phyloP scores from a whole-genome alignment of 2,329 filamentous ascomycete genomes.

The Sphaerulina musiva region DNA sequence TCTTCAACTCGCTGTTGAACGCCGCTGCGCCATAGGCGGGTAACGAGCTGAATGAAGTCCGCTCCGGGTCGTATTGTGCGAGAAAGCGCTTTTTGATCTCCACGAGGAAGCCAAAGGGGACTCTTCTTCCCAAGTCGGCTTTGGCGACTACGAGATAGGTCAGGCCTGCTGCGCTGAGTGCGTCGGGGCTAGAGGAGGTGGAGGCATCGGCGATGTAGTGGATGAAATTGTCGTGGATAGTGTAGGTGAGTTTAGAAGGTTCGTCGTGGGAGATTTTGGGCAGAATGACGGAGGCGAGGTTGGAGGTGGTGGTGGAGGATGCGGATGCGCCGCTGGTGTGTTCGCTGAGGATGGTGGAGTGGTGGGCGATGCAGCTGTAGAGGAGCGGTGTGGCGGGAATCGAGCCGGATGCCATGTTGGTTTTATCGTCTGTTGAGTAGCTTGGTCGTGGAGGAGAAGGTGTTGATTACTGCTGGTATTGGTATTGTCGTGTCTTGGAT shows the following conservation, averaged over 20 bases:
- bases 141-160: conserved; percentile 89
- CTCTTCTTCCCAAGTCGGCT: conserved; percentile 70
- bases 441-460: neutral
- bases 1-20: conserved; percentile 75
- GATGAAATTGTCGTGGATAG: conserved; percentile 80
- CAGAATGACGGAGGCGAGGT: conserved; percentile 85
- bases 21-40: conserved; percentile 84
- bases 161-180: conserved; percentile 58
- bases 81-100: conserved; percentile 88
- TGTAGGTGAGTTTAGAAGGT: conserved; percentile 83
- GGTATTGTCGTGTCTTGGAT: neutral
- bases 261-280: conserved; percentile 81
- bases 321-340: conserved; percentile 68
- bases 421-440: neutral
- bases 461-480: too few relatives aligned
- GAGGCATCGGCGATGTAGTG: conserved; percentile 83
- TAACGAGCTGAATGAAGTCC: conserved; percentile 66
- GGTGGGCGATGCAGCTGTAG: conserved; percentile 81
- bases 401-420: conserved; percentile 34
- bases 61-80: conserved; percentile 56
- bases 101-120: conserved; percentile 86
- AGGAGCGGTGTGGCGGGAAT: conserved; percentile 33
- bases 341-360: conserved; percentile 86
- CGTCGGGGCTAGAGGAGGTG: conserved; percentile 25
- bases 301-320: conserved; percentile 62